Evolutionary conservation across 2,329 filamentous ascomycete genomes (phyloP), one percentile per base, ranked within the genome.

Genomic region (Xylaria sp.): DNA sequence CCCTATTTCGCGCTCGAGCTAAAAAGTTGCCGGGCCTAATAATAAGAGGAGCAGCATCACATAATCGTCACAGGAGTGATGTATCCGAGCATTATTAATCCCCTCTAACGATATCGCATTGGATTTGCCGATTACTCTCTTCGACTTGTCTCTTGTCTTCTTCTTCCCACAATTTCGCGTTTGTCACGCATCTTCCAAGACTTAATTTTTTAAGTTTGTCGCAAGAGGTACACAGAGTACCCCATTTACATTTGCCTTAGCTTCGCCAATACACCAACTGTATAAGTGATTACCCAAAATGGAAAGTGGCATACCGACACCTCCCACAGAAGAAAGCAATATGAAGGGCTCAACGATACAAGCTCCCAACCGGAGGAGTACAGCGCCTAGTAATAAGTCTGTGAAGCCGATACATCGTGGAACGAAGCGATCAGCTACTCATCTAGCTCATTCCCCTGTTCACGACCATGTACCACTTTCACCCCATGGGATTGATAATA

Each of bases 221-320:
- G 12, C 43, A 52, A 41, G 33, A 41, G 33, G 55, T 13, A 43
- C 46, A 51, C 39, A 25, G 41, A 48, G 13, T 62, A 43, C 39
- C 56, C 36, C 43, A 67, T 54, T 49, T 43, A 52, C 18, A 28
- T 49, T 54, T 57, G 36, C 58, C 51, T 63, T 63, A 43, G 56
- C 54, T 31, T 60, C 58, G 18, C 55, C 58, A 43, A 57, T 58
- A 57, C 60, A 55, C 48, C 48, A 48, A 33, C 28, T 56, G 64
- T 73, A 72, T 73, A 73, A 72, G 70, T 74, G 70, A 64, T 71
- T 71, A 64, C 70, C 69, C 72, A 80, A 78, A 78, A 88, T 88
- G 86, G 85, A 84, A 77, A 82, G 79, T 73, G 79, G 81, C 69
- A 80, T 87, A 74, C 86, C 86, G 36, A 87, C 86, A 64, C 85